Conservation (phyloP, 768 basidiomycete species). For the Podaxis carcinomalis region DNA sequence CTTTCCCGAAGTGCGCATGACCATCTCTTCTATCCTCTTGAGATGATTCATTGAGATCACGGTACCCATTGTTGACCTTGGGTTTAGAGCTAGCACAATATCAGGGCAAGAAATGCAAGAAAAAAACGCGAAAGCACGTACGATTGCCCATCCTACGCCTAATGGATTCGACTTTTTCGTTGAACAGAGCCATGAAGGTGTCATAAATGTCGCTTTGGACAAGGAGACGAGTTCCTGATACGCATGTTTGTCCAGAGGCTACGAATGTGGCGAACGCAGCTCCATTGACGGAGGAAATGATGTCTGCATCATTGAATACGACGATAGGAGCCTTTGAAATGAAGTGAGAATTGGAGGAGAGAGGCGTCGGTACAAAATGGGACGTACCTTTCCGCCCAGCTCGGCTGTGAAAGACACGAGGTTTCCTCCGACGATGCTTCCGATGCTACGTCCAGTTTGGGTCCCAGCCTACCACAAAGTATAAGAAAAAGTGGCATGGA, state of each 20-base stretch:
- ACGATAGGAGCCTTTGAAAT: constrained; percentile 66
- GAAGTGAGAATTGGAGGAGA: constrained; percentile 2
- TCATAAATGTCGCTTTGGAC: constrained; percentile 70
- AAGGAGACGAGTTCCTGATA: constrained; percentile 85
- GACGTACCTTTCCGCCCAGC: constrained; percentile 73
- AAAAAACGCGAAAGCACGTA: constrained; percentile 29
- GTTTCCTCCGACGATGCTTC: constrained; percentile 70
- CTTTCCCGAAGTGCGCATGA: constrained; percentile 40
- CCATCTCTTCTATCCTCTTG: constrained; percentile 56
- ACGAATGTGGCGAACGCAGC: constrained; percentile 81
- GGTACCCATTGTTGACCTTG: constrained; percentile 72
- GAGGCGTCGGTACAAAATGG: neutral
- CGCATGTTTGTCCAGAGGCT: constrained; percentile 87
- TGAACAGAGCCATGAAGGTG: constrained; percentile 55
- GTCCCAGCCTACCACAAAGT: constrained; percentile 60
- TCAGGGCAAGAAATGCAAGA: neutral
- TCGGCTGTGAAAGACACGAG: constrained; percentile 77
- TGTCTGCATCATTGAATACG: constrained; percentile 75
- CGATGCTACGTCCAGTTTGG: constrained; percentile 68
- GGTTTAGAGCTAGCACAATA: constrained; percentile 55
- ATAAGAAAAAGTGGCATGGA: neutral
- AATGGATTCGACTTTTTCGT: constrained; percentile 61
- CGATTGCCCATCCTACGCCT: constrained; percentile 73
- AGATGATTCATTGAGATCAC: constrained; percentile 69
- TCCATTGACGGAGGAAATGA: constrained; percentile 74